Conservation (phyloP, 176 grass and related monocot species). For the Rhynchospora pubera region DNA sequence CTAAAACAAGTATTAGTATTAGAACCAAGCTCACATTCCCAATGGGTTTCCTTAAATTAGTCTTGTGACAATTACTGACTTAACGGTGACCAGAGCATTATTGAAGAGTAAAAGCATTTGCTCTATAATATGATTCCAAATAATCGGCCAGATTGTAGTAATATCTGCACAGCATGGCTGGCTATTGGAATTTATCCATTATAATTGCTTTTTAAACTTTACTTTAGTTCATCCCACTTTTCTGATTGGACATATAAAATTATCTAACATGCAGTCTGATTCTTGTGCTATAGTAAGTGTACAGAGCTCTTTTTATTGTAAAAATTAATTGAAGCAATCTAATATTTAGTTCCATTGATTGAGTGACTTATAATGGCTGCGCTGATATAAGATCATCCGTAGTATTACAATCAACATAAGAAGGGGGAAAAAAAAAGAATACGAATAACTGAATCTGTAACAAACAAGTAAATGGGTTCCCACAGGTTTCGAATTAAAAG, state of each 20-base stretch:
- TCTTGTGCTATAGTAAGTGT: too few species aligned
- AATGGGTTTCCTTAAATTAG: not conserved
- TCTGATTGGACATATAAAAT: not conserved
- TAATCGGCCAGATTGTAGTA: not conserved
- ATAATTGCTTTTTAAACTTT: not conserved
- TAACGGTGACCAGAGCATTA: not conserved
- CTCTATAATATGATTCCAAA: not conserved
- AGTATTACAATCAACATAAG: too few species aligned
- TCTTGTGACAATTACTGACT: not conserved
- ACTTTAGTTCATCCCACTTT: not conserved
- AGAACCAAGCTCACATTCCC: not conserved
- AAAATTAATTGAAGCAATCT: too few species aligned
- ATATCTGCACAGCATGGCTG: too few species aligned
- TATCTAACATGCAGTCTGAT: too few species aligned
- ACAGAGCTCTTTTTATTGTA: too few species aligned
- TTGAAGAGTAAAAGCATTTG: not conserved
- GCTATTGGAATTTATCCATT: not conserved
- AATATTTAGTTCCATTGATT: too few species aligned
- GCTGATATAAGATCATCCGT: too few species aligned
- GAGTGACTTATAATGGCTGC: too few species aligned
- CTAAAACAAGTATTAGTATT: not conserved
- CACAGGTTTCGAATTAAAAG: not conserved
- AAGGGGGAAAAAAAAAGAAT: too few species aligned
- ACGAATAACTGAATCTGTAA: not conserved
- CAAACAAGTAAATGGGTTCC: not conserved